Percentiles rank a stretch among this genome's conserved stretches.
These are phyloP conservation scores for Diaporthe sp. DNA, from an alignment of 2,329 filamentous ascomycete species.

Conservation along the genomic window DNA sequence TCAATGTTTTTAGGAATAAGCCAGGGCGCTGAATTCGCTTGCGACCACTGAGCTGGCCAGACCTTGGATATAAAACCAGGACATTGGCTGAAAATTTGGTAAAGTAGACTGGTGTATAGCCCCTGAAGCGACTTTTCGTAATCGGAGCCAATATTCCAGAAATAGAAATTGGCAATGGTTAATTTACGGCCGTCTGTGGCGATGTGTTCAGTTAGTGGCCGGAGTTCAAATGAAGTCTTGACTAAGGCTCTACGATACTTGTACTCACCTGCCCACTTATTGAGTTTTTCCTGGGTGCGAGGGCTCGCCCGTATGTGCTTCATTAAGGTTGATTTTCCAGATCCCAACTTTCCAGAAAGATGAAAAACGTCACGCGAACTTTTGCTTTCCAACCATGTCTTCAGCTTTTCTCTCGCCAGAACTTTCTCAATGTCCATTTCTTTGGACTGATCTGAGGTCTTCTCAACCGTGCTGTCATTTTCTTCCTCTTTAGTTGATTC, in stretches of 20 bases:
- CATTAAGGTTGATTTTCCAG: constrained; percentile 40
- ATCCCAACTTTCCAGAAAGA: constrained; percentile 5
- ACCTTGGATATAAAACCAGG: not conserved
- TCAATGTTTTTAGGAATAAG: not conserved
- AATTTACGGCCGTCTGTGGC: constrained; percentile 6
- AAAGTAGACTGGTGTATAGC: not conserved
- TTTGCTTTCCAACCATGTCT: not conserved
- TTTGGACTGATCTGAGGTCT: not conserved
- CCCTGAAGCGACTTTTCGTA: constrained; percentile 21
- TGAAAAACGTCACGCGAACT: not conserved
- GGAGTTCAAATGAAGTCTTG: too few relatives aligned
- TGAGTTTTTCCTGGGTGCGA: not conserved
- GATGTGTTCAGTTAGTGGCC: not conserved
- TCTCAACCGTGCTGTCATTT: too few relatives aligned
- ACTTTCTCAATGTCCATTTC: not conserved
- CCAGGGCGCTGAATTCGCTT: not conserved
- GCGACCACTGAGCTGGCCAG: not conserved
- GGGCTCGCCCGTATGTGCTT: constrained; percentile 3
- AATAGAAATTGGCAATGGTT: constrained; percentile 12
- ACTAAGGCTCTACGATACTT: not conserved
- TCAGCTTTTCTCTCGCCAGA: not conserved
- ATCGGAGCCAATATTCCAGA: constrained; percentile 23
- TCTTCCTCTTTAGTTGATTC: too few relatives aligned
- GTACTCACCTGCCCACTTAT: constrained; percentile 9
- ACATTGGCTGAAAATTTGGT: constrained; percentile 6